These are phyloP conservation scores for Phytopythium kandeliae DNA, from an alignment of 352 stramenopile species.

Conservation along the genomic window DNA sequence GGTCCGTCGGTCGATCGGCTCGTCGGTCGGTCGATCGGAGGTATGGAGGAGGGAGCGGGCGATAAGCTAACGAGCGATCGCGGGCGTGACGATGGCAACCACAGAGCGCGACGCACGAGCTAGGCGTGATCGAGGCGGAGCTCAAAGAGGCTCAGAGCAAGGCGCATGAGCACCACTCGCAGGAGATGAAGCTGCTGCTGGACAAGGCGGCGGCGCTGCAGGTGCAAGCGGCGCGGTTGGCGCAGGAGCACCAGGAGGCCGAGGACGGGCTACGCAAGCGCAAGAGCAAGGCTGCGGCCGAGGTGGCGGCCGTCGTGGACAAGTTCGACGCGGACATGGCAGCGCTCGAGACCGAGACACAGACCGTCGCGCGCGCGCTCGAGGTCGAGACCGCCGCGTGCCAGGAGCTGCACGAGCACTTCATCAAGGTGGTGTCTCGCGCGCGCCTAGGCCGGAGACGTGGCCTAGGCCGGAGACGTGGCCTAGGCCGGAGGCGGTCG, in stretches of 20 bases:
- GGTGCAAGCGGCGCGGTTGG: conserved; percentile 56
- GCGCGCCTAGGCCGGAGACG: no score
- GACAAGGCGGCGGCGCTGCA: conserved; percentile 54
- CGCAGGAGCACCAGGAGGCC: conserved; percentile 77
- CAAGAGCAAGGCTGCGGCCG: conserved; percentile 74
- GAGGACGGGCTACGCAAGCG: conserved; percentile 76
- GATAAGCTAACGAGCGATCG: no score
- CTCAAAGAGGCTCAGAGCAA: conserved; percentile 71
- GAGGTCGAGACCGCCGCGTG: conserved; percentile 48
- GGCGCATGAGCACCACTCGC: conserved; percentile 66
- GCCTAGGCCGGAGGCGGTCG: no score
- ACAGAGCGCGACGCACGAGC: conserved; percentile 59
- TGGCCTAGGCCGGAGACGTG: no score
- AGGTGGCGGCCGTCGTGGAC: conserved; percentile 64
- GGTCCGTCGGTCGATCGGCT: no score
- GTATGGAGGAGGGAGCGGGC: no score
- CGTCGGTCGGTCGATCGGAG: no score
- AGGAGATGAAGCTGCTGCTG: conserved; percentile 69
- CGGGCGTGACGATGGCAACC: no score
- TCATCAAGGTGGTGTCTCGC: conserved; percentile 83
- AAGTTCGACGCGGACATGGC: conserved; percentile 80
- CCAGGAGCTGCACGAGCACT: conserved; percentile 75
- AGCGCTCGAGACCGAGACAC: conserved; percentile 47
- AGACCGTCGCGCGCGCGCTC: conserved; percentile 35
- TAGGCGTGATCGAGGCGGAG: conserved; percentile 70